These are phyloP conservation scores for Colletotrichum lini DNA, from an alignment of 2,329 filamentous ascomycete genomes.

Conservation along the genomic window DNA sequence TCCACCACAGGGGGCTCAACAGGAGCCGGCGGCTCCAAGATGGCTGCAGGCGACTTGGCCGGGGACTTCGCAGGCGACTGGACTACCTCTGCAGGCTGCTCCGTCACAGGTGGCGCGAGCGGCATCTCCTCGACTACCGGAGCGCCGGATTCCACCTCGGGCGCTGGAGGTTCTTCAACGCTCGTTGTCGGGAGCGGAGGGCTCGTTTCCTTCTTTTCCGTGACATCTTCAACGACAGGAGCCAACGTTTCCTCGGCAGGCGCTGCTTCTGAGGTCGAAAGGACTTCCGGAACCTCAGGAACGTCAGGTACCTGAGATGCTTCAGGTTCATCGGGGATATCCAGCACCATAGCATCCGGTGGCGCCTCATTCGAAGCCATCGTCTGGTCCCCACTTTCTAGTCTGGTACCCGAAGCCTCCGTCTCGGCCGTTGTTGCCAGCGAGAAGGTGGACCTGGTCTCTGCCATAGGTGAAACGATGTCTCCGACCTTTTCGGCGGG, in stretches of 20 bases:
- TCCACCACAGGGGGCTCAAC: constrained; percentile 22
- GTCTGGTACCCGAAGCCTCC: constrained; percentile 30
- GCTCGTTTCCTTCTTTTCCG: constrained; percentile 23
- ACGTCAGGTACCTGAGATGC: background rate
- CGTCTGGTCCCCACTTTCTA: constrained; percentile 32
- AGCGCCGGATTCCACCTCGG: constrained; percentile 17
- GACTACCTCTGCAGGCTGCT: constrained; percentile 6
- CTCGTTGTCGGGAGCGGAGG: background rate
- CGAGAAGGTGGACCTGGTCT: constrained; percentile 37
- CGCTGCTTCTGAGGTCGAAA: constrained; percentile 7
- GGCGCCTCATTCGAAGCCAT: constrained; percentile 28
- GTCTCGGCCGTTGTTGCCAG: constrained; percentile 39
- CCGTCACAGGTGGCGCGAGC: background rate
- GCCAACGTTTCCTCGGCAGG: constrained; percentile 8
- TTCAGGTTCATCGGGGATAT: constrained; percentile 11
- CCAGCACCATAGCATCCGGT: constrained; percentile 29
- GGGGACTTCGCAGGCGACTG: constrained; percentile 28
- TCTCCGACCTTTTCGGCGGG: constrained; percentile 39
- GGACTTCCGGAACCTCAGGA: constrained; percentile 8
- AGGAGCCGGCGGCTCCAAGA: constrained; percentile 8
- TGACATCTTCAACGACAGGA: constrained; percentile 11
- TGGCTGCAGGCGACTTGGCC: constrained; percentile 10
- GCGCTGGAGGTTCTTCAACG: constrained; percentile 7
- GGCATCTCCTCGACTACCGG: constrained; percentile 10
- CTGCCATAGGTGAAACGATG: constrained; percentile 37